A percentile compares a stretch with the other conserved stretches of the same genome.
These are phyloP conservation scores for Candida dubliniensis DNA, from an alignment of 1,139 yeast genomes.

Conservation along the genomic window DNA sequence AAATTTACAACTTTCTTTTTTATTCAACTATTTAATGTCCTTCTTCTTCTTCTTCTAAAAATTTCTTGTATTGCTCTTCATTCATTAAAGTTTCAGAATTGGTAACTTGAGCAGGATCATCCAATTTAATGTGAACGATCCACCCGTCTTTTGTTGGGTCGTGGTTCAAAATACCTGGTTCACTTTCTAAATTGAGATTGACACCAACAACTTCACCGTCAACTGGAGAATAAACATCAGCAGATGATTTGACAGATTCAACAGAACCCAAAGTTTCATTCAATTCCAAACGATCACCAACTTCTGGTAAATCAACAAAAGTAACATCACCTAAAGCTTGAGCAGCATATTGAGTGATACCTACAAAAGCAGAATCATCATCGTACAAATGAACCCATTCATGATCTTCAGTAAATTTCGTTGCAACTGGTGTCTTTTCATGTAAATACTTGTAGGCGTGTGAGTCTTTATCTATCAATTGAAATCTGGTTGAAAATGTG, in stretches of 20 bases:
- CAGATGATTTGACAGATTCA: conserved; percentile 92
- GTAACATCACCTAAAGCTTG: conserved; percentile 99
- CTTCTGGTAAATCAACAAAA: conserved; percentile 84
- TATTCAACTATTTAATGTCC: conserved; percentile 1
- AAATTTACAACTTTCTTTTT: not conserved
- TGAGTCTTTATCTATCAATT: conserved; percentile 52
- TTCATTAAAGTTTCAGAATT: conserved; percentile 34
- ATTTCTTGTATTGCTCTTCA: conserved; percentile 63
- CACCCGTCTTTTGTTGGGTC: conserved; percentile 96
- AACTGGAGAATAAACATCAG: conserved; percentile 90
- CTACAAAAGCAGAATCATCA: conserved; percentile 82
- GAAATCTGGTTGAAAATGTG: conserved; percentile 6
- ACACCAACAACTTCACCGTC: conserved; percentile 73
- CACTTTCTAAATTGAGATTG: conserved; percentile 63
- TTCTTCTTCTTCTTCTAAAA: conserved; percentile 46
- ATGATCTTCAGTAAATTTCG: conserved; percentile 85
- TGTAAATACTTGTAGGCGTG: conserved; percentile 48
- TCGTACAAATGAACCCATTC: conserved; percentile 91
- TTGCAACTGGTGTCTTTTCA: conserved; percentile 49
- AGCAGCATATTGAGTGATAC: conserved; percentile 93
- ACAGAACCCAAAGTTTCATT: conserved; percentile 92
- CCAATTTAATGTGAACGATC: conserved; percentile 75
- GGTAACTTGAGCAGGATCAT: conserved; percentile 29
- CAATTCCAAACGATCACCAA: conserved; percentile 60
- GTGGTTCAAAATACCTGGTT: conserved; percentile 76